A percentile compares a stretch with the other conserved stretches of the same genome.
Evolutionary conservation across 1,139 yeast genomes (phyloP).

Genomic region (Saccharomyces hybrid): DNA sequence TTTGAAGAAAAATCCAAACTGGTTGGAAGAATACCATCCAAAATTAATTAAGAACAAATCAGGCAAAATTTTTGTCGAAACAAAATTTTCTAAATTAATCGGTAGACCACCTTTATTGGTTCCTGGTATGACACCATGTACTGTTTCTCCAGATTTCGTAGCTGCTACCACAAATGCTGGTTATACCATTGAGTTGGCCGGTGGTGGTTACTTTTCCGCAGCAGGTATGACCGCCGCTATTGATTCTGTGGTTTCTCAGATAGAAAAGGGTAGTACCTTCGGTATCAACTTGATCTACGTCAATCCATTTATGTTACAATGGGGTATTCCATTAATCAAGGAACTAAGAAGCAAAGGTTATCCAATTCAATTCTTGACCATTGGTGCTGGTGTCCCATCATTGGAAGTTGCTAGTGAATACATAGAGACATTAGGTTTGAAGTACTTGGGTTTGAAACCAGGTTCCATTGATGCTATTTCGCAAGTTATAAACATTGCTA

Average conservation of each 20-base stretch:
- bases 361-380: constrained; percentile 92
- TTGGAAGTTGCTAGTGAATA: constrained; percentile 95
- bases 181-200: constrained; percentile 93
- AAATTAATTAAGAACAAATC: constrained; percentile 62
- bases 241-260: constrained; percentile 54
- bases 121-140: constrained; percentile 99
- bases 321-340: constrained; percentile 96
- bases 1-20: constrained; percentile 77
- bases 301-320: constrained; percentile 93
- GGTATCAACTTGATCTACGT: constrained; percentile 90
- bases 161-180: constrained; percentile 94
- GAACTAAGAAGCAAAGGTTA: constrained; percentile 83
- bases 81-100: constrained; percentile 83
- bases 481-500: constrained; percentile 83
- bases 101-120: constrained; percentile 96
- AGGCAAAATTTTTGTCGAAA: constrained; percentile 79
- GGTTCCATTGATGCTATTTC: constrained; percentile 92
- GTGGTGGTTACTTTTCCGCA: constrained; percentile 93
- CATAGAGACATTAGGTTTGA: constrained; percentile 83
- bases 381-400: constrained; percentile 99
- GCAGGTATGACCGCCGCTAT: constrained; percentile 65
- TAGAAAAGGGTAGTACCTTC: constrained; percentile 81
- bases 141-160: constrained; percentile 89
- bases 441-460: constrained; percentile 94
- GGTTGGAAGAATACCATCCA: constrained; percentile 87